These are phyloP conservation scores for Solidago caesia DNA, from an alignment of 129 eudicot species.

Conservation along the genomic window DNA sequence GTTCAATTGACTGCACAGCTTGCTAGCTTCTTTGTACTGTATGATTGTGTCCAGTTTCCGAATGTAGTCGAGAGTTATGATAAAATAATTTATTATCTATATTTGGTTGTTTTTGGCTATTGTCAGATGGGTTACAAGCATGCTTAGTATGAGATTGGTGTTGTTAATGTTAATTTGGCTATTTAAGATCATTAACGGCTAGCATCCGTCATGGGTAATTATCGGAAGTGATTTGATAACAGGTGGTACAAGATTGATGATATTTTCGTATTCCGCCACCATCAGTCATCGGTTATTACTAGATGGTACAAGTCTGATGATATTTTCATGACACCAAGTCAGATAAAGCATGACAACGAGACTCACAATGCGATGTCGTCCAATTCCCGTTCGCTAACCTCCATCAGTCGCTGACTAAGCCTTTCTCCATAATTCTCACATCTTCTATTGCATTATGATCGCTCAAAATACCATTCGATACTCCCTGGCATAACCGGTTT, in stretches of 20 bases:
- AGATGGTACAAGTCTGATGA: too few species aligned
- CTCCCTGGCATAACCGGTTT: too few species aligned
- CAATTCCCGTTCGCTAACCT: too few species aligned
- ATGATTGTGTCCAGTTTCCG: slow-evolving; percentile 15
- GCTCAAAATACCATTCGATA: too few species aligned
- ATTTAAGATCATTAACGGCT: neutral
- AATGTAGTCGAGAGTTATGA: neutral
- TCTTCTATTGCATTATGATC: too few species aligned
- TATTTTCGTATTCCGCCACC: too few species aligned
- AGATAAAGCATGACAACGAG: too few species aligned
- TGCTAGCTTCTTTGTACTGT: slow-evolving; percentile 15
- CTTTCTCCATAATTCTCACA: too few species aligned
- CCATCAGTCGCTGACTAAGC: too few species aligned
- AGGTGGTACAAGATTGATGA: neutral
- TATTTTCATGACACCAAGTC: too few species aligned
- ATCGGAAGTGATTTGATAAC: neutral
- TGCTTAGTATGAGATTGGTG: slow-evolving; percentile 14
- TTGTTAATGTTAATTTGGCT: slow-evolving; percentile 7
- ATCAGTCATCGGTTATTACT: too few species aligned
- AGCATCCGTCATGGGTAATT: neutral
- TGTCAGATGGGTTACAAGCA: slow-evolving; percentile 4
- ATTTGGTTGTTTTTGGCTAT: neutral
- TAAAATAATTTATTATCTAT: neutral
- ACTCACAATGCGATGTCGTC: too few species aligned
- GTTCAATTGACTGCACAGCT: neutral